Conservation (phyloP, 2,329 filamentous ascomycete genomes). For the Aspergillus sp. region DNA sequence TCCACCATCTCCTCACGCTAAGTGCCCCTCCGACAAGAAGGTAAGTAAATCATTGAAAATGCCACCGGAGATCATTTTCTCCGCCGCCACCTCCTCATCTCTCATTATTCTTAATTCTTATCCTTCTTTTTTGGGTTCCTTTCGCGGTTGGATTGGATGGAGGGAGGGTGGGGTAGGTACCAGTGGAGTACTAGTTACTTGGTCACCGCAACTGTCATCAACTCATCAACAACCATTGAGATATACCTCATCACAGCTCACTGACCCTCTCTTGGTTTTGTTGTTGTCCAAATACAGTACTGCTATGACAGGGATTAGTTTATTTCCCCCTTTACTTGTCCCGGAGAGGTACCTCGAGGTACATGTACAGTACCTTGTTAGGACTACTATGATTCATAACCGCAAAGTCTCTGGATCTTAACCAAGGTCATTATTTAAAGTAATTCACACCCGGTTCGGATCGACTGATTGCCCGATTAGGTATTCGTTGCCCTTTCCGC, state of each 20-base stretch:
- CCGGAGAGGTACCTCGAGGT: too few species aligned
- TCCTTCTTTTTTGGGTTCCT: background rate
- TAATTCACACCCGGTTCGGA: background rate
- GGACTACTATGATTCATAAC: background rate
- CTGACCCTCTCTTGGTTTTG: background rate
- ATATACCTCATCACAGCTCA: background rate
- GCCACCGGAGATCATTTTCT: background rate
- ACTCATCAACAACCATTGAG: slow-evolving; percentile 2
- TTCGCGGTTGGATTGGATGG: background rate
- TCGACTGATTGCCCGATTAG: slow-evolving; percentile 3
- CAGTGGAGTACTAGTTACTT: background rate
- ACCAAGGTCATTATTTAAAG: background rate
- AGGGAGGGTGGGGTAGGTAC: slow-evolving; percentile 7
- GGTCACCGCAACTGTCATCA: slow-evolving; percentile 11
- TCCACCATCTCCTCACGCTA: slow-evolving; percentile 6
- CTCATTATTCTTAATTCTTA: background rate
- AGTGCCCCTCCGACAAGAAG: background rate
- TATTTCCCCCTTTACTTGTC: too few species aligned
- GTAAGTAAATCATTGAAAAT: background rate
- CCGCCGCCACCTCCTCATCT: slow-evolving; percentile 7
- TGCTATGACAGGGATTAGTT: background rate
- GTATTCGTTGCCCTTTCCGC: background rate
- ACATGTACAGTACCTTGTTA: too few species aligned
- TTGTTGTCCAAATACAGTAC: background rate
- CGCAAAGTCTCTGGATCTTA: background rate